Base-by-base conservation (phyloP, 2,329 filamentous ascomycete genomes). In the Xylariales sp. region DNA sequence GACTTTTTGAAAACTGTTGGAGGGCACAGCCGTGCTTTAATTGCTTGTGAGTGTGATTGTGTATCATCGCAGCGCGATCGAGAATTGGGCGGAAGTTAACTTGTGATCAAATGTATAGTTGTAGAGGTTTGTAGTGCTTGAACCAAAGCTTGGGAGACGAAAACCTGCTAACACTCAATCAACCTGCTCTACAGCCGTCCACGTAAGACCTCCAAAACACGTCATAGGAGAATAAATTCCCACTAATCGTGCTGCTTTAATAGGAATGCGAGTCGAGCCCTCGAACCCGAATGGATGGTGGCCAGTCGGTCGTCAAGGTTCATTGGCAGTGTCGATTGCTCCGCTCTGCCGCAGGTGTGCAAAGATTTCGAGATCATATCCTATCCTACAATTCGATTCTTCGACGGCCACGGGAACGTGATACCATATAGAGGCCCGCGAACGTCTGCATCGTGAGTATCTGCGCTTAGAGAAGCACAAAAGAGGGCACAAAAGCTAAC, bases 311-410 rank as follows among this genome's bases (percentile, higher is more conserved):
- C 41, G 5, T 43, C 52, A 27, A 33, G 42, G 17, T 35, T 29
- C 12, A 38, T 63, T 2, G 39, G 61, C 19, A 66, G 60, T 39
- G 48, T 74, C 14, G 63, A 74, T 51, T 73, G 70, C 46, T 49
- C 51, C 4, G 40, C 44, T 2, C 46, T 56, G 3, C n/a, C 46
- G 3, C 42, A 52, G 6, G 44, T 70, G n/a, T 74, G 70, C 47
- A 44, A 55, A 33, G 58, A 66, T 18, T 51, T 61, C 31, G 57
- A 60, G 17, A 55, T 74, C 20, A 54, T 56, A 11, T 71, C 69
- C 1, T 71, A 67, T 41, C 70, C 70, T 3, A 57, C 70, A 6
- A 61, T 75, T 24, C 62, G 70, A 0, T 59, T 67, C 8, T 69
- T 67, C 41, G 57, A 57, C 27, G 49, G 52, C 4, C 52, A 60